Evolutionary conservation across 371 early-diverging fungal genomes (phyloP).

Genomic region (Cokeromyces recurvatus): DNA sequence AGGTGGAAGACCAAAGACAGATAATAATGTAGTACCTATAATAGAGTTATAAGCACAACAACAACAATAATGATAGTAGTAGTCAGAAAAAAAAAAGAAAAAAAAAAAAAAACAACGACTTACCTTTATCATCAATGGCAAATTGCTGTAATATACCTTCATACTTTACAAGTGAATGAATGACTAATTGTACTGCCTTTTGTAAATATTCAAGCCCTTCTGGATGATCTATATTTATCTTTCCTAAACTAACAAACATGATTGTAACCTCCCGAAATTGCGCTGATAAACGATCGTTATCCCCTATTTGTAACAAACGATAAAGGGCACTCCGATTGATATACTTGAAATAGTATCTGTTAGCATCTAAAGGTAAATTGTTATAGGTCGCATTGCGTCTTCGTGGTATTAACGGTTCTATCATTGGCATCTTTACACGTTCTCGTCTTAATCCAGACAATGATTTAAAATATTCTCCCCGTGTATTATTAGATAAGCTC

Average conservation of each 20-base stretch:
- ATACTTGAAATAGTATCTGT: conserved; percentile 47
- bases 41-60: no score
- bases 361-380: conserved; percentile 19
- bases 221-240: conserved; percentile 34
- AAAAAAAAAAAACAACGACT: no score
- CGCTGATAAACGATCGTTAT: conserved; percentile 39
- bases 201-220: conserved; percentile 44
- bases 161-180: conserved; percentile 37
- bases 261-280: conserved; percentile 61
- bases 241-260: conserved; percentile 57
- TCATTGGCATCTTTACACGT: conserved; percentile 12
- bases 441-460: conserved; percentile 16
- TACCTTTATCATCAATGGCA: conserved; percentile 58
- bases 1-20: conserved; percentile 58
- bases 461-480: conserved; percentile 13
- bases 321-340: conserved; percentile 52
- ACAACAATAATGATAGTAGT: no score
- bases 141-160: conserved; percentile 62
- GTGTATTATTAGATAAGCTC: conserved; percentile 5
- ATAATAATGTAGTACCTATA: conserved; percentile 48
- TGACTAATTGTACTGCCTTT: conserved; percentile 18
- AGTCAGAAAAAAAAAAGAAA: no score
- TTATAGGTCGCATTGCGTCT: conserved; percentile 24
- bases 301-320: conserved; percentile 38
- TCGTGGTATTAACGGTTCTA: conserved; percentile 34